Evolutionary conservation across 208 protist genomes (phyloP).

Genomic region (Tritrichomonas musculus): DNA sequence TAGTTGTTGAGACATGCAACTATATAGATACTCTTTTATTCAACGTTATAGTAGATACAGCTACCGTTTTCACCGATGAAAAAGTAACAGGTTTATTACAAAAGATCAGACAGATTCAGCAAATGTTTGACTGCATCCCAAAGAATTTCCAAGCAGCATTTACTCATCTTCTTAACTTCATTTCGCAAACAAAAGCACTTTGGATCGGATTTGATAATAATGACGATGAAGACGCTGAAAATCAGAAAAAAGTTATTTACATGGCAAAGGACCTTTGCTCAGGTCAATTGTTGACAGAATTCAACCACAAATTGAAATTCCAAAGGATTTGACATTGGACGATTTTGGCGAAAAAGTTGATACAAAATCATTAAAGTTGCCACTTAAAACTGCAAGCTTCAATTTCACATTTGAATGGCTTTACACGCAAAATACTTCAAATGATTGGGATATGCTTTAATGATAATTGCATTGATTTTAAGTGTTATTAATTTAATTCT

Average conservation of each 20-base stretch:
- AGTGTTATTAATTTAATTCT: too few relatives aligned
- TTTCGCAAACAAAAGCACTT: background rate
- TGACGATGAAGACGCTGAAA: background rate
- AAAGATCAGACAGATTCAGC: background rate
- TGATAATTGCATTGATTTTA: too few relatives aligned
- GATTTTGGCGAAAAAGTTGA: background rate
- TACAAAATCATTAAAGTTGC: background rate
- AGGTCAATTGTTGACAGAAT: background rate
- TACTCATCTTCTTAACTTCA: background rate
- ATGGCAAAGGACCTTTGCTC: background rate
- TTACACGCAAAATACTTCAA: background rate
- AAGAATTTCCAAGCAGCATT: constrained; percentile 4
- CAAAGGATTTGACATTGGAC: background rate
- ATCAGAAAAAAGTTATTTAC: too few relatives aligned
- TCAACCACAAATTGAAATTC: background rate
- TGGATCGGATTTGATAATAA: background rate
- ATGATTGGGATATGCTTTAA: background rate
- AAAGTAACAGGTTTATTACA: background rate
- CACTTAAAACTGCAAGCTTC: background rate
- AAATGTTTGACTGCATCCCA: background rate
- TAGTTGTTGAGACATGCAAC: background rate
- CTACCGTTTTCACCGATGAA: background rate
- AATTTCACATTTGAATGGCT: background rate
- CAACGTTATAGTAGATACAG: background rate
- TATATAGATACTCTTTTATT: background rate